Percentiles rank a stretch among this genome's conserved stretches.
phyloP scores from a whole-genome alignment of 1,139 yeast species.

The Candida tropicalis region DNA sequence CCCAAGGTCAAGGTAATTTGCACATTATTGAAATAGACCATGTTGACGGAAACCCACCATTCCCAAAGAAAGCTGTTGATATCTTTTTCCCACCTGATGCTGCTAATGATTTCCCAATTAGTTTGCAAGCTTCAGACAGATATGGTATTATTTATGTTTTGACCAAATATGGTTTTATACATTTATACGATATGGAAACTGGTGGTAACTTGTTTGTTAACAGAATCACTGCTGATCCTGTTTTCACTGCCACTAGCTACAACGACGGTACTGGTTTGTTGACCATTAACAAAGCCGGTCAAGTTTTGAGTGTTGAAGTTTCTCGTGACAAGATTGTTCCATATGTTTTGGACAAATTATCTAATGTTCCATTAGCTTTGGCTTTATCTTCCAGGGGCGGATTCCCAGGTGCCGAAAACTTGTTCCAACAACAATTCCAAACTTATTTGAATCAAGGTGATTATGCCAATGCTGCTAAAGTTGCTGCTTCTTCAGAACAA shows the following conservation, averaged over 20 bases:
- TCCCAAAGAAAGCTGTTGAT: constrained; percentile 87
- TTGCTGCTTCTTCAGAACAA: constrained; percentile 94
- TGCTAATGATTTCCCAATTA: constrained; percentile 93
- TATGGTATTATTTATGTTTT: constrained; percentile 87
- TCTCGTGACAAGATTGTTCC: constrained; percentile 86
- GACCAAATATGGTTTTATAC: constrained; percentile 96
- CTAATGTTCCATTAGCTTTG: constrained; percentile 85
- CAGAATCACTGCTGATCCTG: constrained; percentile 95
- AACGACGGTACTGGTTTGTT: constrained; percentile 80
- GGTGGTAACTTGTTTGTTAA: constrained; percentile 94
- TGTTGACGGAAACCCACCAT: constrained; percentile 80
- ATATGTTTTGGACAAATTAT: constrained; percentile 82
- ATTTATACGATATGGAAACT: constrained; percentile 89
- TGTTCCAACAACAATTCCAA: constrained; percentile 91
- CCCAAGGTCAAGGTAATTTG: constrained; percentile 82
- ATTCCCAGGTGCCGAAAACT: constrained; percentile 93
- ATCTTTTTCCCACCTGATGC: constrained; percentile 98
- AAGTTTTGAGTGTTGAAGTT: constrained; percentile 90
- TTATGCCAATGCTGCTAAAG: constrained; percentile 90
- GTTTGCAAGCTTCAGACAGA: constrained; percentile 81
- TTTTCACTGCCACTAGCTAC: constrained; percentile 84
- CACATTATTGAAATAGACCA: constrained; percentile 97
- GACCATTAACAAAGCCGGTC: constrained; percentile 94
- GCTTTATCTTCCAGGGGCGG: constrained; percentile 94
- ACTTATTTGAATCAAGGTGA: constrained; percentile 82